A percentile compares a stretch with the other conserved stretches of the same genome.
Evolutionary conservation across 2,329 filamentous ascomycete species (phyloP).

Genomic region (Aureobasidium pullulans): DNA sequence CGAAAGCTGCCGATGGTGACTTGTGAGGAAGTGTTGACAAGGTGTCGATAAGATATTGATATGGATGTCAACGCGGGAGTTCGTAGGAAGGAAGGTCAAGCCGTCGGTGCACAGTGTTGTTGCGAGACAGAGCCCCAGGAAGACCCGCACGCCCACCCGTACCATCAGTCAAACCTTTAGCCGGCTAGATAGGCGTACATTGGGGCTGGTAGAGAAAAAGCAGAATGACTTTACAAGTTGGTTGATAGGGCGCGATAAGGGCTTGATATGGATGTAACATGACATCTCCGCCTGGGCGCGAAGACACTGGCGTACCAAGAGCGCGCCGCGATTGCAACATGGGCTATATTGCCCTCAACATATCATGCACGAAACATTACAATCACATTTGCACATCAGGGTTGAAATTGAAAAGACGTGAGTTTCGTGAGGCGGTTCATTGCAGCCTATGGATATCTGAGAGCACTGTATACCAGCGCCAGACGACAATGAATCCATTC

Average conservation of each 20-base stretch:
- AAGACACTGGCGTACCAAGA: too few relatives aligned
- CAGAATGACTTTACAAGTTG: not conserved
- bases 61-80: not conserved
- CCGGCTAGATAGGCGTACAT: not conserved
- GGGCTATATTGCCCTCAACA: not conserved
- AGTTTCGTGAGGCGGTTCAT: conserved; percentile 15
- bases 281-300: too few relatives aligned
- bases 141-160: not conserved
- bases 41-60: not conserved
- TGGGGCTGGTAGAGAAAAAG: not conserved
- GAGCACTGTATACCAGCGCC: conserved; percentile 11
- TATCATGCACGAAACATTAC: not conserved
- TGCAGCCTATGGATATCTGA: conserved; percentile 13
- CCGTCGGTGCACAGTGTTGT: not conserved
- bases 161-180: not conserved
- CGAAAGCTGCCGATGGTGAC: not conserved
- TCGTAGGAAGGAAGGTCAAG: not conserved
- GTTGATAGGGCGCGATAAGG: not conserved
- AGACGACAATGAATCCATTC: conserved; percentile 10
- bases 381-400: not conserved
- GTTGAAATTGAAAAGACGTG: not conserved
- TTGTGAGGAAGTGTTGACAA: not conserved
- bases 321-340: too few relatives aligned
- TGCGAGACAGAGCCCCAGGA: not conserved
- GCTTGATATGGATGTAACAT: not conserved